These are phyloP conservation scores for Botryosphaeria dothidea DNA, from an alignment of 2,329 filamentous ascomycete genomes.

Conservation along the genomic window DNA sequence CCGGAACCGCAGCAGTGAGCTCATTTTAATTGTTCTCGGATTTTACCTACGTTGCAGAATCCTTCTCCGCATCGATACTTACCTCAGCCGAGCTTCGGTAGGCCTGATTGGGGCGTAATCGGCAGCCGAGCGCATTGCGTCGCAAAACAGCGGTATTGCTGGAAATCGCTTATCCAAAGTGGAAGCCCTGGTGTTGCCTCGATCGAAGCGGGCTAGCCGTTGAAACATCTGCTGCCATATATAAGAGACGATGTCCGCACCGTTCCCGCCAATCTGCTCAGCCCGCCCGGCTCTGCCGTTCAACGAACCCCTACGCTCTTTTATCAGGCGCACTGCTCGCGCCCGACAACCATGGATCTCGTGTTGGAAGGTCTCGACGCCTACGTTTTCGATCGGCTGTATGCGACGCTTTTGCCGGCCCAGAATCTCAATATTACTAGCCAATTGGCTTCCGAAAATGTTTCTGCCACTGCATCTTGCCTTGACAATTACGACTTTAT, in stretches of 20 bases:
- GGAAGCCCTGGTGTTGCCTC: no score
- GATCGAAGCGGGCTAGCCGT: neutral
- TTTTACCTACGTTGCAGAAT: no score
- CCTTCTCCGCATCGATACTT: no score
- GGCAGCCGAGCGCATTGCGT: no score
- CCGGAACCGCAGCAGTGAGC: neutral
- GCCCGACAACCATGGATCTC: constrained; percentile 75
- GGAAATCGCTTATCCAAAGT: no score
- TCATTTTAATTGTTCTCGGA: neutral
- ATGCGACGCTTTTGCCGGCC: constrained; percentile 66
- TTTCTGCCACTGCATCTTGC: constrained; percentile 33
- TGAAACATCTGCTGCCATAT: neutral
- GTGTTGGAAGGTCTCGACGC: constrained; percentile 83
- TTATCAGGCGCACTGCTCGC: neutral
- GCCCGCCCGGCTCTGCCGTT: no score
- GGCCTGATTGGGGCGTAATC: no score
- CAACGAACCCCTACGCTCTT: neutral
- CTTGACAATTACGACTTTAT: constrained; percentile 62
- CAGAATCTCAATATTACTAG: constrained; percentile 45
- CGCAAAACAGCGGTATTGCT: no score
- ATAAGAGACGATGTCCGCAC: neutral
- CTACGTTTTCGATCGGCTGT: constrained; percentile 76
- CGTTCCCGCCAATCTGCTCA: neutral
- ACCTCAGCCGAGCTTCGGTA: neutral
- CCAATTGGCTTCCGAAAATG: constrained; percentile 59